These are phyloP conservation scores for Rutstroemia sp. DNA, from an alignment of 2,329 filamentous ascomycete species.

Conservation along the genomic window DNA sequence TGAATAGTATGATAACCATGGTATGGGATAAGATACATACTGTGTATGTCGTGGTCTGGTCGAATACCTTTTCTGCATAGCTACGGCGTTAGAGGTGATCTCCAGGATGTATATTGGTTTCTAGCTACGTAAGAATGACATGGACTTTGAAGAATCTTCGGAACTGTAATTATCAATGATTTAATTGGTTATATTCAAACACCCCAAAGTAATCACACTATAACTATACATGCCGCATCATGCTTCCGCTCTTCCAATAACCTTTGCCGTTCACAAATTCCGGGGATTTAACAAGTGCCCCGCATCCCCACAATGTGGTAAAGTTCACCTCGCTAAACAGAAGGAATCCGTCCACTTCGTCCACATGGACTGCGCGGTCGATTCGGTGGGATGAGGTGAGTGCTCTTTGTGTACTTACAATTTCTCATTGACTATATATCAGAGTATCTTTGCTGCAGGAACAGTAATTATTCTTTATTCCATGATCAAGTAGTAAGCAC, in stretches of 20 bases:
- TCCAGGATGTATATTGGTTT: background rate
- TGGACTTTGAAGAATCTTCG: too few relatives aligned
- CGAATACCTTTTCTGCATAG: constrained; percentile 6
- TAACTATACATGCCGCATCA: too few relatives aligned
- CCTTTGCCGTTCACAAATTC: too few relatives aligned
- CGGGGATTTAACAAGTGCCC: background rate
- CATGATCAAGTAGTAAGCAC: background rate
- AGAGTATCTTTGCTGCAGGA: background rate
- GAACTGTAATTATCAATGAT: too few relatives aligned
- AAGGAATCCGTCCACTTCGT: constrained; percentile 1
- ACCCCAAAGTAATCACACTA: too few relatives aligned
- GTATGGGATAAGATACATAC: background rate
- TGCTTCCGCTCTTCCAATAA: too few relatives aligned
- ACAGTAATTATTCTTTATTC: too few relatives aligned
- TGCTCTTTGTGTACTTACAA: background rate
- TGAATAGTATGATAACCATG: background rate
- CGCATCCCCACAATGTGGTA: background rate
- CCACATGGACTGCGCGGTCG: background rate
- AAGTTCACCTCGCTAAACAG: background rate
- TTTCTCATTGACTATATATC: background rate
- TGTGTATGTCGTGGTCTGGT: background rate
- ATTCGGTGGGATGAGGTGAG: background rate
- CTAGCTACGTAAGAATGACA: too few relatives aligned
- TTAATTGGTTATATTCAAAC: too few relatives aligned
- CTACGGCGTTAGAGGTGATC: background rate